Evolutionary conservation across 768 basidiomycete genomes (phyloP), one percentile per base, ranked within the genome.

Genomic region (Boletus sp.): DNA sequence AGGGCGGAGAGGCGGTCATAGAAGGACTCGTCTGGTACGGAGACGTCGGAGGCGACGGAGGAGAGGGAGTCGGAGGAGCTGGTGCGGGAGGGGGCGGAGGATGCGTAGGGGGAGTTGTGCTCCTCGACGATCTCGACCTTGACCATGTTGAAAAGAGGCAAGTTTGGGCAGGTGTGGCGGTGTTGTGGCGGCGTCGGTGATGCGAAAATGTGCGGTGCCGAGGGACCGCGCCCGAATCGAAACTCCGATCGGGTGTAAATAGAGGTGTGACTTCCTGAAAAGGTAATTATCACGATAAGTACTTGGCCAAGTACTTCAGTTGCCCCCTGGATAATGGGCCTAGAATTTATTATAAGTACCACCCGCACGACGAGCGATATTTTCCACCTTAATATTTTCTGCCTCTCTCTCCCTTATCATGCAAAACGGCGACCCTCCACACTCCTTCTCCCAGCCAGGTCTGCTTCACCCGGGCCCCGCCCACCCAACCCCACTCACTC

Each of bases 101-200:
- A 87, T 38, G 80, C 78, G 67, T 94, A 93, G 47, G 88, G 89
- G 1, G 87, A 89, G 59, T 72, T 72, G 52, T 88, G 88, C 64
- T 88, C 87, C 59, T 90, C 86, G 59, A 90, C 86, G 67, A 90
- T 89, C 75, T 93, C 84, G 63, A 97, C 90, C 64, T 93, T 93
- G 82, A 97, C 94, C 93, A 94, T 94, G 75, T 63, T 72, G 57
- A 55, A 32, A 19, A 29, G 40, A 21, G 23, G 17, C 4, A 30
- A 43, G 46, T 23, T 19, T 32, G 10, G 17, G 43, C 0, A 5
- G 1, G 11, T 41, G 56, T 63, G 61, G 63, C 63, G 30, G 59
- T 58, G 64, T 60, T 58, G 53, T 50, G 57, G 65, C 58, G 44
- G 48, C 42, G 47, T 57, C 47, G 59, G 62, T 56, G 58, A 58